Evolutionary conservation across 2,329 filamentous ascomycete species (phyloP), one percentile per base, ranked within the genome.

Genomic region (Fusarium scirpi): DNA sequence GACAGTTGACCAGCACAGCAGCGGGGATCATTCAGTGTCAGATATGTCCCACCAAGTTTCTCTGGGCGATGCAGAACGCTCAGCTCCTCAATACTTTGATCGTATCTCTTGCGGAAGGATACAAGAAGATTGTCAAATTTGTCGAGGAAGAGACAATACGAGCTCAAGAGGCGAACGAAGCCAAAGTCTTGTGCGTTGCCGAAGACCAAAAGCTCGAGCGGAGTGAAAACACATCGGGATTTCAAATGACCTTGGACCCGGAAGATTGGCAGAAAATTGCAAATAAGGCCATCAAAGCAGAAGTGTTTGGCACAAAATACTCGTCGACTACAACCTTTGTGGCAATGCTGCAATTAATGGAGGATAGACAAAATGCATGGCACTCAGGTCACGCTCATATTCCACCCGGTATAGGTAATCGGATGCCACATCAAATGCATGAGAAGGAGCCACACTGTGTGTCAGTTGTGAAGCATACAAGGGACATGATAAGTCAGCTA

Each of bases 51-150:
- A 74, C 69, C 0, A 58, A 71, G 25, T 76, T 76, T 9, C 55
- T 75, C 11, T 76, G 74, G 74, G 74, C 74, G 2, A 76, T 76
- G 74, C 74, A 76, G 34, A 76, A 76, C 15, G 68, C 72, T 4
- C 74, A 76, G 43, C 54, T 76, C 1, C 63, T 76, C 3, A 76
- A 74, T 13, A 76, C 74, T 0, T 59, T 76, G 2, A 67, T 76
- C 2, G 48, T 72, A 13, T 76, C 74, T 4, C 65, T 76, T 8
- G 74, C 74, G 1, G 74, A 76, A 51, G 68, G 64, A 16, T 76
- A 73, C 5, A 75, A 70, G 48, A 75, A 68, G 59, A 61, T 75
- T 20, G 51, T 71, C 4, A 48, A 65, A 3, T 72, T 63, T 20
- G 65, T 76, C 3, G 69, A 75, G 6, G 67, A 71, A 1, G 74